Conservation (phyloP, 164 flowering plant species). For the Buxus sempervirens region DNA sequence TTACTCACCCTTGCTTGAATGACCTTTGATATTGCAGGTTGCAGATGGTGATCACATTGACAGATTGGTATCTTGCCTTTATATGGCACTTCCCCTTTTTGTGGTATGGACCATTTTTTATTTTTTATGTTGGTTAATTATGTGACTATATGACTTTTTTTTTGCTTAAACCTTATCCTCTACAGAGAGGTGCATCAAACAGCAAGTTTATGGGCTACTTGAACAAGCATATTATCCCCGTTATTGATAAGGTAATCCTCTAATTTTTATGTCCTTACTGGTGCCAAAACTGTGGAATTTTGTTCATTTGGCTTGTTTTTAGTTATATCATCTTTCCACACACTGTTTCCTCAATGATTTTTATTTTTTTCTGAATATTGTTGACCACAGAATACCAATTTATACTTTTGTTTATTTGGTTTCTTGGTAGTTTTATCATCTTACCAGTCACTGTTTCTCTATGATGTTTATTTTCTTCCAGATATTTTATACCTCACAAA, state of each 20-base stretch:
- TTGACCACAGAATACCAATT: no score
- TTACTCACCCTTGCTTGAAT: slow-evolving; percentile 1
- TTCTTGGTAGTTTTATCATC: not conserved
- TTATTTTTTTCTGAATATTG: no score
- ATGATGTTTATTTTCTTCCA: no score
- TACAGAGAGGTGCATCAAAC: slow-evolving; percentile 91
- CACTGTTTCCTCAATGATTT: not conserved
- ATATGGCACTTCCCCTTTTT: slow-evolving; percentile 85
- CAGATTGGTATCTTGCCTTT: slow-evolving; percentile 81
- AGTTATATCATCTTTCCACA: not conserved
- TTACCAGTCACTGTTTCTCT: not conserved
- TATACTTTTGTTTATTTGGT: not conserved
- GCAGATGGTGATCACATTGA: slow-evolving; percentile 87
- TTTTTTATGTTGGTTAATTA: not conserved
- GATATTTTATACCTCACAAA: no score
- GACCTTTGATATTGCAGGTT: slow-evolving; percentile 49
- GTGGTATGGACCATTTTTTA: slow-evolving; percentile 44
- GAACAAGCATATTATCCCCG: slow-evolving; percentile 86
- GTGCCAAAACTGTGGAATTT: not conserved
- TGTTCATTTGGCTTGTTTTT: not conserved
- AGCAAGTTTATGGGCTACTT: slow-evolving; percentile 85
- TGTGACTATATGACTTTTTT: not conserved
- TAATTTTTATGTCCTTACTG: not conserved
- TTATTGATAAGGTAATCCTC: slow-evolving; percentile 73
- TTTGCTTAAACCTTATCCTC: not conserved